phyloP scores from a whole-genome alignment of 441 rosid species.

The Erodium trifolium region DNA sequence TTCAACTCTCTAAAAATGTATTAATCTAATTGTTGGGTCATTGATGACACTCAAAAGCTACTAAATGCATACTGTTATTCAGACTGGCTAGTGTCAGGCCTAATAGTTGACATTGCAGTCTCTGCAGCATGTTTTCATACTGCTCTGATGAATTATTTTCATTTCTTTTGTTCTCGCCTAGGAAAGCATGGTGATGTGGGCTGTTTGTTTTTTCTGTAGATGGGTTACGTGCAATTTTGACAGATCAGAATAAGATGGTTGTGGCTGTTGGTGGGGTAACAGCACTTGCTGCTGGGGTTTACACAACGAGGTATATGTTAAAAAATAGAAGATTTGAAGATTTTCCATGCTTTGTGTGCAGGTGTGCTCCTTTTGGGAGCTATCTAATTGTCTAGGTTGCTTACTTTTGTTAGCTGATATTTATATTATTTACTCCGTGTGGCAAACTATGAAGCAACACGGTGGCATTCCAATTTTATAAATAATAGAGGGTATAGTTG shows the following conservation, averaged over 20 bases:
- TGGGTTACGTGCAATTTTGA: constrained; percentile 80
- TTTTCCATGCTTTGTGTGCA: not conserved
- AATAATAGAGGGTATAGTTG: too few relatives aligned
- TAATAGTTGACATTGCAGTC: not conserved
- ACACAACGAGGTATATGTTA: constrained; percentile 70
- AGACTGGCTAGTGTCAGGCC: not conserved
- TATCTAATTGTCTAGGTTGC: too few relatives aligned
- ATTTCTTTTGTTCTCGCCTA: not conserved
- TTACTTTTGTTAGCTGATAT: too few relatives aligned
- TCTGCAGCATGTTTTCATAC: not conserved
- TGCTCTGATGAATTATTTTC: not conserved
- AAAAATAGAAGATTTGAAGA: not conserved
- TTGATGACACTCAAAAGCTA: not conserved
- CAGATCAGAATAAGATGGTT: constrained; percentile 86
- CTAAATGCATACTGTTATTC: not conserved
- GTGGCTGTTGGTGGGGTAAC: constrained; percentile 91
- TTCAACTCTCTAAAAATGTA: not conserved
- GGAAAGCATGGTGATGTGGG: constrained; percentile 13
- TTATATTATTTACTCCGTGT: too few relatives aligned
- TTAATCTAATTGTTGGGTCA: not conserved
- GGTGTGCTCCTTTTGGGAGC: too few relatives aligned
- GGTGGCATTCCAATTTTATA: too few relatives aligned
- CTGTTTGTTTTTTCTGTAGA: constrained; percentile 33
- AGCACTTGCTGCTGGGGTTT: constrained; percentile 94
- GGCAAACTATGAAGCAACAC: too few relatives aligned